These are phyloP conservation scores for Mortierella sp. DNA, from an alignment of 371 early-diverging fungal species.

Conservation along the genomic window DNA sequence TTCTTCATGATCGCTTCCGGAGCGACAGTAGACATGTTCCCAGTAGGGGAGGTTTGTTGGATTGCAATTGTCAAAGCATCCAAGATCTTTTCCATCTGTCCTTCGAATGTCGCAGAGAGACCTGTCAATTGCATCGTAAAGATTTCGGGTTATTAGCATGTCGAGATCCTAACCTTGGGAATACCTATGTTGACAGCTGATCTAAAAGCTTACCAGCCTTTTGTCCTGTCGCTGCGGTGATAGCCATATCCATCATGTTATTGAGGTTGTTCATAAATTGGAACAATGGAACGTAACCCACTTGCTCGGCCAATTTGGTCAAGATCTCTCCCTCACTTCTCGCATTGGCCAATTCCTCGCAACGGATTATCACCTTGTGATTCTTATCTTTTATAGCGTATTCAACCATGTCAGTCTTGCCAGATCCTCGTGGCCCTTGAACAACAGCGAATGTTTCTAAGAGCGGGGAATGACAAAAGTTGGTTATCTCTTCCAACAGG, in stretches of 20 bases:
- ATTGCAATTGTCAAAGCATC: slow-evolving; percentile 71
- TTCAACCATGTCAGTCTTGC: slow-evolving; percentile 70
- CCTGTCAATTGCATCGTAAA: slow-evolving; percentile 27
- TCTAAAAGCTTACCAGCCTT: slow-evolving; percentile 73
- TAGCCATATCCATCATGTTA: slow-evolving; percentile 80
- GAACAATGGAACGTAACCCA: slow-evolving; percentile 89
- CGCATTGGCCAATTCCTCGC: slow-evolving; percentile 80
- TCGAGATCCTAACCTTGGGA: not conserved
- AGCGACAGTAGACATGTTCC: slow-evolving; percentile 41
- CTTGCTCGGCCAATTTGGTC: slow-evolving; percentile 74
- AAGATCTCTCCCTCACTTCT: slow-evolving; percentile 80
- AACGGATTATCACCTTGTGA: slow-evolving; percentile 82
- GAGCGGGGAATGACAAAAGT: not conserved
- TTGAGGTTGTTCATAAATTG: slow-evolving; percentile 79
- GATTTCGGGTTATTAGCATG: not conserved
- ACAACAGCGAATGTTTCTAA: slow-evolving; percentile 73
- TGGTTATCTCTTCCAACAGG: not conserved
- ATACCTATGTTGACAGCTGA: not conserved
- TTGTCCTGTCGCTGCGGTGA: slow-evolving; percentile 90
- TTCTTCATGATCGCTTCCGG: slow-evolving; percentile 56
- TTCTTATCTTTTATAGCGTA: slow-evolving; percentile 64
- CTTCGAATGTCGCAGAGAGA: slow-evolving; percentile 68
- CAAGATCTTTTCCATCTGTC: slow-evolving; percentile 72
- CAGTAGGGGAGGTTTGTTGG: slow-evolving; percentile 45
- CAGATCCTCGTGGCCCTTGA: slow-evolving; percentile 72